Base-by-base conservation (phyloP, 2,329 filamentous ascomycete genomes). In the Talaromyces islandicus region DNA sequence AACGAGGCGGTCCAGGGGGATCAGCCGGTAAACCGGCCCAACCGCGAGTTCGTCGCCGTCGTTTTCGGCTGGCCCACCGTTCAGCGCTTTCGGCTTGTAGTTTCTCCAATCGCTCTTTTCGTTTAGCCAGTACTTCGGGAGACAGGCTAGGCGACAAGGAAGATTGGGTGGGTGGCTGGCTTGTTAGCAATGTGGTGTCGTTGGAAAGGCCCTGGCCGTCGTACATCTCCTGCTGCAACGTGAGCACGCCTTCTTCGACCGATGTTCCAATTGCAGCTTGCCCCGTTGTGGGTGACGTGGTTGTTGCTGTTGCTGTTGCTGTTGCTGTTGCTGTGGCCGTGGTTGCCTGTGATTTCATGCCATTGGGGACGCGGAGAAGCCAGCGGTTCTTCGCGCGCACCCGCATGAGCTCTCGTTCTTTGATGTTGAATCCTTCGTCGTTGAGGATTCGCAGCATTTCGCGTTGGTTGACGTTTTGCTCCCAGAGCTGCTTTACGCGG, bases 401-500 rank as follows among this genome's bases (percentile, higher is more conserved):
- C 35, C 88, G 82, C 78, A 87, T 85, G 58, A 92, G 74, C 70
- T 91, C 88, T 10, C 88, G 81, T 65, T 88, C 81, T 65, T 86
- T 89, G 68, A 93, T 86, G 25, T 86, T 79, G 68, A 86, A 91
- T 14, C 90, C 90, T 70, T 92, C 89, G 21, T 85, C 82, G 64
- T 85, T 85, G 60, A 94, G 78, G 29, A 85, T 83, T 27, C 81
- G 79, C 59, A 92, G 78, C 85, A 94, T 94, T 65, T 92, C 87
- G 62, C 83, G 83, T 72, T 92, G 89, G 19, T 79, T 81, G 14
- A 85, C 80, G 69, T 93, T 94, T 66, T 78, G 80, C 71, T 90
- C 87, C 90, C 90, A 94, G 67, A 94, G 80, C 74, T 92, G 84
- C 69, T 86, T 87, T 62, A 93, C 82, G 30, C 90, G 85, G 19